Percentiles rank a stretch among this genome's conserved stretches.
Evolutionary conservation across 331 rosid species (phyloP).

Genomic region (Pyracantha coccinea): DNA sequence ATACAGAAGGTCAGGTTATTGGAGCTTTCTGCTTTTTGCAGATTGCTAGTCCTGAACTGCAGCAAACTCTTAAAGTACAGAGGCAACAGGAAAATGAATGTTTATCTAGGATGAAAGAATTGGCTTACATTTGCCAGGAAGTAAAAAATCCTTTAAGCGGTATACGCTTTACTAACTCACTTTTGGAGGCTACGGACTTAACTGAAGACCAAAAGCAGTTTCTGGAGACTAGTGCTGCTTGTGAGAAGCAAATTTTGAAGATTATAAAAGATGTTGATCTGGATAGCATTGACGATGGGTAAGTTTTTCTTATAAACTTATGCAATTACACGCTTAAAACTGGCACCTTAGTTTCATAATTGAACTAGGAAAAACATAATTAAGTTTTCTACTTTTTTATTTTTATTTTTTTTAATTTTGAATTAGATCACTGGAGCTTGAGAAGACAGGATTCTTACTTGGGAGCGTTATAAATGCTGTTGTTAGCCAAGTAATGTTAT

Average conservation of each 20-base stretch:
- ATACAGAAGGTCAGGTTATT: slow-evolving; percentile 64
- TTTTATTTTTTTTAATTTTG: background rate
- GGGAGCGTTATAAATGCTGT: slow-evolving; percentile 93
- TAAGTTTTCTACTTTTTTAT: slow-evolving; percentile 11
- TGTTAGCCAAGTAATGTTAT: slow-evolving; percentile 94
- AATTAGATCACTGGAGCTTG: slow-evolving; percentile 80
- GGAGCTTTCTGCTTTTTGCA: slow-evolving; percentile 98
- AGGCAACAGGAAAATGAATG: slow-evolving; percentile 71
- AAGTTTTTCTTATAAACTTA: slow-evolving; percentile 21
- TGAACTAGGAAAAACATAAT: slow-evolving; percentile 8
- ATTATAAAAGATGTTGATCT: slow-evolving; percentile 64
- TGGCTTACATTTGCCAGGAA: slow-evolving; percentile 92
- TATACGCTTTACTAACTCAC: slow-evolving; percentile 83
- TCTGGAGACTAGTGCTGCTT: slow-evolving; percentile 85
- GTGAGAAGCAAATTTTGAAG: slow-evolving; percentile 91
- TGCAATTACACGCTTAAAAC: background rate
- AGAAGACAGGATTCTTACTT: slow-evolving; percentile 71
- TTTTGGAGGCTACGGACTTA: slow-evolving; percentile 78
- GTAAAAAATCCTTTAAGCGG: slow-evolving; percentile 87
- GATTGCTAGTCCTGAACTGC: slow-evolving; percentile 77
- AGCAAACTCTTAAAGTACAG: slow-evolving; percentile 70
- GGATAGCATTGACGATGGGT: slow-evolving; percentile 84
- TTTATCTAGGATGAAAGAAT: slow-evolving; percentile 77
- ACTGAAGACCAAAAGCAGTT: slow-evolving; percentile 87
- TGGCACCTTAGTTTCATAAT: background rate